phyloP scores from a whole-genome alignment of 352 stramenopile species.

The Pythium rishiriense region DNA sequence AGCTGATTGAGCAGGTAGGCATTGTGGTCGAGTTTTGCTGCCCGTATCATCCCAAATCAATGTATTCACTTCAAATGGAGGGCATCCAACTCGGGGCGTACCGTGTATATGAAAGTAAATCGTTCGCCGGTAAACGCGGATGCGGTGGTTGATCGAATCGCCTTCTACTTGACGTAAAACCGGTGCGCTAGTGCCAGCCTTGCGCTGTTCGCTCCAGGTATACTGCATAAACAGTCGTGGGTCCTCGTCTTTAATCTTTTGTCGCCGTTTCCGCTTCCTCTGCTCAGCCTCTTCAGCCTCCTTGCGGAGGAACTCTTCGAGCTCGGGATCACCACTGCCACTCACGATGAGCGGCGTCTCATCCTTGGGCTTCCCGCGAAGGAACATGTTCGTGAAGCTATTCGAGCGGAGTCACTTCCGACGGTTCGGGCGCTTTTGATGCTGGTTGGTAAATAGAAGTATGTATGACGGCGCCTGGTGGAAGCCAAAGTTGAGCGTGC shows the following conservation, averaged over 20 bases:
- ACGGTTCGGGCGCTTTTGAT: not conserved
- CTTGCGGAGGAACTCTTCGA: constrained; percentile 56
- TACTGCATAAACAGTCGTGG: constrained; percentile 78
- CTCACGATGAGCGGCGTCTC: constrained; percentile 14
- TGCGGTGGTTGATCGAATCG: constrained; percentile 64
- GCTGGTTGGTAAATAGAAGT: not conserved
- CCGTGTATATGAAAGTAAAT: constrained; percentile 83
- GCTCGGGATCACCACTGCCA: constrained; percentile 34
- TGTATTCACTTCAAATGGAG: too few relatives aligned
- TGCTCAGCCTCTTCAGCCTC: constrained; percentile 39
- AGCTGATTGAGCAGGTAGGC: constrained; percentile 62
- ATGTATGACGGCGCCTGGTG: not conserved
- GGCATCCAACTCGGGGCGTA: constrained; percentile 18
- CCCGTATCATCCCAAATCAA: too few relatives aligned
- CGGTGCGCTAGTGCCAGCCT: constrained; percentile 56
- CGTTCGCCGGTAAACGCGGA: constrained; percentile 65
- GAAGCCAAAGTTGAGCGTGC: not conserved
- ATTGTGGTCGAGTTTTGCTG: constrained; percentile 73
- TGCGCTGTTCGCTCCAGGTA: constrained; percentile 57
- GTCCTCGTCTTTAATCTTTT: constrained; percentile 36
- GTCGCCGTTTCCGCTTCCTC: constrained; percentile 36
- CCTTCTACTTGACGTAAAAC: constrained; percentile 72
- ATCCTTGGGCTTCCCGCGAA: not conserved
- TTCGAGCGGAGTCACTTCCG: not conserved
- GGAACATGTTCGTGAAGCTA: constrained; percentile 8